Evolutionary conservation across 2,329 filamentous ascomycete species (phyloP), one percentile per base, ranked within the genome.

Genomic region (Hymenoscyphus salicellus): DNA sequence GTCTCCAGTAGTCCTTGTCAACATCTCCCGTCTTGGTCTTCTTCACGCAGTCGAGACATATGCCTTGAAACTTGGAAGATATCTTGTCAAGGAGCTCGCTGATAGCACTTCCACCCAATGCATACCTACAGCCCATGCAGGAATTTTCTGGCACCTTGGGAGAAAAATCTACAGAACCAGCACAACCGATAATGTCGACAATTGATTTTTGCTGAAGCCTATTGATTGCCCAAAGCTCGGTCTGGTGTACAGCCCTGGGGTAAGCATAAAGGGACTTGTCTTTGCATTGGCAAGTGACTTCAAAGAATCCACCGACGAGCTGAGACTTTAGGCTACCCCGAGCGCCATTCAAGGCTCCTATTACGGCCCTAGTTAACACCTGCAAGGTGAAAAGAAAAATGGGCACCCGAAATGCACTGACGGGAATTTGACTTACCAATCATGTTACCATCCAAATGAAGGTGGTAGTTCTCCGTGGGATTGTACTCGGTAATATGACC

Each of bases 181-280:
- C 3, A 20, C 49, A 28, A 5, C 17, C 2, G 8, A 55, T 28
- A 3, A 55, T 11, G 7, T 28, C 10, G 26, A 30, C 16, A 23
- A 30, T 30, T 23, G 23, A 55, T 23, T 28, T 55, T n/a, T 30
- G 6, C 2, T 58, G 30, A n/a, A 8, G 30, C 5, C 36, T 30
- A 3, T 58, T 7, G 7, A 36, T 14, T 6, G 58, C 20, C 14
- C 36, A 26, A 2, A 41, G 46, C 4, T 11, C 58, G 2, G 30
- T 20, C 8, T 36, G 5, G 3, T 62, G n/a, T 10, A 72, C 63
- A 16, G 63, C 64, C 11, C 66, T 57, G 61, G 63, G 67, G 26
- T 71, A 28, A 1, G 69, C 61, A 1, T 23, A 5, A 30, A 68
- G 55, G 0, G 59, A 7, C 8, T 68, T 26, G 0, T 60, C 16